A percentile compares a stretch with the other conserved stretches of the same genome.
These are phyloP conservation scores for Vitis labrusca DNA, from an alignment of 164 flowering plant species.

Conservation along the genomic window DNA sequence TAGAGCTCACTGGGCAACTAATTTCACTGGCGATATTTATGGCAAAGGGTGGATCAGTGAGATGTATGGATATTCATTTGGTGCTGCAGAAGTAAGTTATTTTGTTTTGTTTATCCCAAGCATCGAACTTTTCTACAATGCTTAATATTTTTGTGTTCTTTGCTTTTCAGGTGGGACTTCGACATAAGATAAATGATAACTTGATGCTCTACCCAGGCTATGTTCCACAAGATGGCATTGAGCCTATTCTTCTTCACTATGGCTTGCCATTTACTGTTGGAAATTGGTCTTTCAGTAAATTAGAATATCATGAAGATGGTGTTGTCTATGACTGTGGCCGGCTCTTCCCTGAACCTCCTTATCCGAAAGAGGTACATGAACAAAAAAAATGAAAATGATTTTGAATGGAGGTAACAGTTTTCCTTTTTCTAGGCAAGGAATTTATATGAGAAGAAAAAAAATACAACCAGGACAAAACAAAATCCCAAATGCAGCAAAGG, in stretches of 20 bases:
- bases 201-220: conserved; percentile 98
- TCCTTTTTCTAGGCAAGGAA: background rate
- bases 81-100: conserved; percentile 89
- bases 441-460: no score
- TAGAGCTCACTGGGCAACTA: conserved; percentile 91
- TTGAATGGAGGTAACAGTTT: background rate
- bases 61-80: conserved; percentile 99
- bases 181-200: conserved; percentile 85
- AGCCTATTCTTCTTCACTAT: conserved; percentile 92
- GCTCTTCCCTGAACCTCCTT: conserved; percentile 95
- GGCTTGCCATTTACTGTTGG: conserved; percentile 90
- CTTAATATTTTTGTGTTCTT: conserved; percentile 4
- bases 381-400: background rate
- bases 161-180: conserved; percentile 81
- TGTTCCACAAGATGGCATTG: conserved; percentile 69
- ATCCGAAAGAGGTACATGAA: conserved; percentile 85
- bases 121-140: background rate
- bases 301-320: conserved; percentile 79
- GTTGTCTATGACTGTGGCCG: conserved; percentile 88
- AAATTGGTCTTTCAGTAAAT: conserved; percentile 95
- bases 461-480: no score
- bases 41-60: conserved; percentile 99
- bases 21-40: conserved; percentile 92
- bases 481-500: no score
- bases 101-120: background rate